Conservation (phyloP, 305 asterid genomes). For the Plantago rigida region DNA sequence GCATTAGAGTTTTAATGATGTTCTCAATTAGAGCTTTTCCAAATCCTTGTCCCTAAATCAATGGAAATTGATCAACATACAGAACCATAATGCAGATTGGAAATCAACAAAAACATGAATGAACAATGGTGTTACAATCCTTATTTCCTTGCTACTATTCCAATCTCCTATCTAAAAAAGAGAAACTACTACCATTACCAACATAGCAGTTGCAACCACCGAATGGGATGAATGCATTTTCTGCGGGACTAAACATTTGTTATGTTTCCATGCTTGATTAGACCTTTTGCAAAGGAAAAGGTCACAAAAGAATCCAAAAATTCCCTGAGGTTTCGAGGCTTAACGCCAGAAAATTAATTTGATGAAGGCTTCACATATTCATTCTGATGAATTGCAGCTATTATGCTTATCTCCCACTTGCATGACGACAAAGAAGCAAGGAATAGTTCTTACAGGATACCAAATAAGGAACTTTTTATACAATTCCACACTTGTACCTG, state of each 20-base stretch:
- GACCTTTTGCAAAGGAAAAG: not conserved
- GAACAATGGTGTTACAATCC: not conserved
- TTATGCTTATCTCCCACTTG: too few species aligned
- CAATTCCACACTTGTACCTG: slow-evolving; percentile 44
- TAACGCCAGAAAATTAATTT: not conserved
- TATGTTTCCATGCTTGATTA: not conserved
- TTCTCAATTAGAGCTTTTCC: slow-evolving; percentile 89
- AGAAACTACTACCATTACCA: too few species aligned
- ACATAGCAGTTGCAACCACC: too few species aligned
- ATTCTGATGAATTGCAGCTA: too few species aligned
- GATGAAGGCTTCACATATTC: too few species aligned
- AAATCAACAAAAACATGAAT: slow-evolving; percentile 8
- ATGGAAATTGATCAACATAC: slow-evolving; percentile 19
- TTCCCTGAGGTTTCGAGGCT: not conserved
- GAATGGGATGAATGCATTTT: too few species aligned
- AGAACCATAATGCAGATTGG: slow-evolving; percentile 3
- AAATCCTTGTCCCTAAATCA: slow-evolving; percentile 85
- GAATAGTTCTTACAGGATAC: not conserved
- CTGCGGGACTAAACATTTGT: too few species aligned
- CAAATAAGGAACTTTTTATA: slow-evolving; percentile 12
- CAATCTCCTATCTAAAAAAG: too few species aligned
- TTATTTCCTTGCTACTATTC: too few species aligned
- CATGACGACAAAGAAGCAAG: too few species aligned
- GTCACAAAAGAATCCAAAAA: not conserved
- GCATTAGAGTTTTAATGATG: slow-evolving; percentile 70